Conservation (phyloP, 139 green algal species). For the Haematococcus sp. region DNA sequence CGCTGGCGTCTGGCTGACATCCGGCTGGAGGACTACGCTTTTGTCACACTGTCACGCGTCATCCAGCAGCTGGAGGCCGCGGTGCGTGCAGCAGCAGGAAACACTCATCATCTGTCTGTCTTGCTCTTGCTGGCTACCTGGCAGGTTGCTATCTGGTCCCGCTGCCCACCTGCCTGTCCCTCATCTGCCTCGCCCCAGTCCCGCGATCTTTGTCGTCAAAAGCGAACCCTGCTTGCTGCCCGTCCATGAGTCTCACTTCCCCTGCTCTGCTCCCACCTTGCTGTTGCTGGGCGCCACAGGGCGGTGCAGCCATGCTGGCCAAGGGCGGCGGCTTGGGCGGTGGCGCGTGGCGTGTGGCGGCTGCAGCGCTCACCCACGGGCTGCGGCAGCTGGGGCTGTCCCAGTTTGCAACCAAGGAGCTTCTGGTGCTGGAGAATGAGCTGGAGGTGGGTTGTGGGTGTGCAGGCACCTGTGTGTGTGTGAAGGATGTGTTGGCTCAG, state of each 20-base stretch:
- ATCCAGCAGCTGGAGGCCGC: slow-evolving; percentile 66
- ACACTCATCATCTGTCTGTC: neutral
- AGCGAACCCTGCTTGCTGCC: no score
- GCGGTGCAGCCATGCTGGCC: slow-evolving; percentile 47
- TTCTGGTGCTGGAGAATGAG: slow-evolving; percentile 86
- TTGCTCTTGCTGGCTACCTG: no score
- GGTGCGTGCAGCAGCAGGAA: slow-evolving; percentile 31
- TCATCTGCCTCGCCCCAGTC: no score
- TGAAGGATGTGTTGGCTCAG: no score
- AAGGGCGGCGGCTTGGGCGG: slow-evolving; percentile 33
- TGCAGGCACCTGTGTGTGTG: neutral
- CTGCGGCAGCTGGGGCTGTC: slow-evolving; percentile 84
- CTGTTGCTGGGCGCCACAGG: no score
- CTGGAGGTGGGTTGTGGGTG: slow-evolving; percentile 33
- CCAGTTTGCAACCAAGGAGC: slow-evolving; percentile 72
- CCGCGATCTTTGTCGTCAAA: no score
- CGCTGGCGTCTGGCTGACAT: slow-evolving; percentile 88
- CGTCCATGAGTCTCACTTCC: no score
- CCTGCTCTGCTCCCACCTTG: no score
- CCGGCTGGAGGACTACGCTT: slow-evolving; percentile 88
- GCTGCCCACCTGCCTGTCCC: neutral
- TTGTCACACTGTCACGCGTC: slow-evolving; percentile 82
- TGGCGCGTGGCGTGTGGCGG: slow-evolving; percentile 59
- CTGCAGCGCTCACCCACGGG: slow-evolving; percentile 73
- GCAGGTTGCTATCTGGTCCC: neutral